phyloP scores from a whole-genome alignment of 2,329 filamentous ascomycete genomes.

The Stagonosporopsis cucurbitacearum region DNA sequence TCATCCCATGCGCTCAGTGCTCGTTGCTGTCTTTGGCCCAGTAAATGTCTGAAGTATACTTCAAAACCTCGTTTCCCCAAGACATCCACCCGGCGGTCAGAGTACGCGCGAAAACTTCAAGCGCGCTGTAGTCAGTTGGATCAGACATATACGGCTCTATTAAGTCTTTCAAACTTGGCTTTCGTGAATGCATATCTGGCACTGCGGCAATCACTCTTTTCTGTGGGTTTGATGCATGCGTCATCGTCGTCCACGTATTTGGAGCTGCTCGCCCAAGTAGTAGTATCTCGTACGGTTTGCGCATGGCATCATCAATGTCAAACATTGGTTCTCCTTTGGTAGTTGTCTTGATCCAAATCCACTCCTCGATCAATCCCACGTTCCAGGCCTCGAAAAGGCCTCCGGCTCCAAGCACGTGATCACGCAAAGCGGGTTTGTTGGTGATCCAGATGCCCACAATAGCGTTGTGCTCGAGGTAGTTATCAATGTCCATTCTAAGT shows the following conservation, averaged over 20 bases:
- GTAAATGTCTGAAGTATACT: conserved; percentile 67
- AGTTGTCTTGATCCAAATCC: conserved; percentile 81
- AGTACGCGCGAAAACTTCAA: conserved; percentile 81
- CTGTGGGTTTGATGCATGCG: conserved; percentile 41
- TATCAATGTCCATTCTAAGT: conserved; percentile 55
- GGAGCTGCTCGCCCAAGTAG: conserved; percentile 61
- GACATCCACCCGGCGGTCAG: conserved; percentile 78
- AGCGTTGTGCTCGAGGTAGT: conserved; percentile 41
- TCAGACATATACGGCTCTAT: conserved; percentile 63
- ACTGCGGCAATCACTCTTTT: conserved; percentile 70
- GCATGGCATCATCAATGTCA: conserved; percentile 65
- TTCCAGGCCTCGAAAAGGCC: conserved; percentile 73
- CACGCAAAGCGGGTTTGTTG: conserved; percentile 67
- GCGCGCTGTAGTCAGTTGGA: conserved; percentile 57
- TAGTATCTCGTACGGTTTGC: conserved; percentile 79
- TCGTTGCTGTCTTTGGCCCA: conserved; percentile 47
- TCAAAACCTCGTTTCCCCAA: conserved; percentile 77
- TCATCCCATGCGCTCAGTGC: background rate
- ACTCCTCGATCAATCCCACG: conserved; percentile 70
- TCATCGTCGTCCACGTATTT: conserved; percentile 33
- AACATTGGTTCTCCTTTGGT: conserved; percentile 68
- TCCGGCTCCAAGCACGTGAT: conserved; percentile 60
- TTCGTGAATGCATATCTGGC: conserved; percentile 79
- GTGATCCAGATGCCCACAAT: conserved; percentile 79
- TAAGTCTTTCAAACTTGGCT: conserved; percentile 71